Conservation (phyloP, 768 basidiomycete genomes). For the Kwoniella botswanensis region DNA sequence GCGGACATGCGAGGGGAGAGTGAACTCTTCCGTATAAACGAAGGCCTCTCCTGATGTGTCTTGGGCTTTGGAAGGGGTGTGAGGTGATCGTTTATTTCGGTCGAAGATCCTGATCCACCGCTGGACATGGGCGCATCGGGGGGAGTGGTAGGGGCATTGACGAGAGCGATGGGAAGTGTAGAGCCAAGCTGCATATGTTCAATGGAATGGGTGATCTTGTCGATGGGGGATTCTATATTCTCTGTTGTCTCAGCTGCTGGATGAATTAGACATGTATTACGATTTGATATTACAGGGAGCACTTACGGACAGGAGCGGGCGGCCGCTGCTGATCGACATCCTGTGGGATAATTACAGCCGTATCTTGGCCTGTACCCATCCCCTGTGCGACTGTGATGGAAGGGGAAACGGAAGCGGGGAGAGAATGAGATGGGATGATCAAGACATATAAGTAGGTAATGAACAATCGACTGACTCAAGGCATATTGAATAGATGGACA, state of each 20-base stretch:
- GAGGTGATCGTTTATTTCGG: constrained; percentile 26
- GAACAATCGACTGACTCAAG: too few relatives aligned
- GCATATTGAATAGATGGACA: too few relatives aligned
- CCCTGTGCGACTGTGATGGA: background rate
- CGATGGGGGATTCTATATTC: background rate
- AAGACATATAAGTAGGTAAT: too few relatives aligned
- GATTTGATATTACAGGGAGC: background rate
- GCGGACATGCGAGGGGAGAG: constrained; percentile 6
- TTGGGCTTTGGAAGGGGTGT: constrained; percentile 14
- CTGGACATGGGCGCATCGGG: constrained; percentile 12
- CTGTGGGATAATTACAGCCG: background rate
- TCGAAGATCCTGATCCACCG: constrained; percentile 12
- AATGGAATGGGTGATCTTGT: background rate
- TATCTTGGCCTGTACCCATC: background rate
- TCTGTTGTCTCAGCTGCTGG: background rate
- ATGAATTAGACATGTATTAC: background rate
- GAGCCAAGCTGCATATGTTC: background rate
- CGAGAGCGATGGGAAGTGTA: background rate
- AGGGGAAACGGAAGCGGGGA: background rate
- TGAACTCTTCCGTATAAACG: constrained; percentile 5
- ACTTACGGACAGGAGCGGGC: background rate
- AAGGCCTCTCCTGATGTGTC: constrained; percentile 9
- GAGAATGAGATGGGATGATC: background rate
- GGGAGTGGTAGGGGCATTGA: background rate
- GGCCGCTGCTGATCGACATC: constrained; percentile 5